phyloP scores from a whole-genome alignment of 352 stramenopile species.

The Phytopythium helicoides region DNA sequence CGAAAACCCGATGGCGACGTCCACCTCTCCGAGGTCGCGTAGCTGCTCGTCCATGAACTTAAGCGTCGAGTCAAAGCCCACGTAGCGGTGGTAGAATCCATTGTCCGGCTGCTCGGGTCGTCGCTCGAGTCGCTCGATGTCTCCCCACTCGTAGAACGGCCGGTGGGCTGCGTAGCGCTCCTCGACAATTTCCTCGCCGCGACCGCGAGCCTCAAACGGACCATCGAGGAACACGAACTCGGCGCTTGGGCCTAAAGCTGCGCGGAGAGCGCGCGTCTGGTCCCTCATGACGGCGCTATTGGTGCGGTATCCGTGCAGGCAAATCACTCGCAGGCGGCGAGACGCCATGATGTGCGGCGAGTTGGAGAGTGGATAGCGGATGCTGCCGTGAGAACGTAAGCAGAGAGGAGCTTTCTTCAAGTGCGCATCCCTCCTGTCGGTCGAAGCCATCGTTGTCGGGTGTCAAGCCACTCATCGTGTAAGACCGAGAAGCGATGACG shows the following conservation, averaged over 20 bases:
- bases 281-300: constrained; percentile 51
- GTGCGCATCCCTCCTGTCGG: constrained; percentile 1
- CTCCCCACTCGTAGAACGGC: constrained; percentile 43
- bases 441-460: neutral
- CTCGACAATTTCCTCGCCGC: constrained; percentile 33
- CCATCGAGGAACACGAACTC: constrained; percentile 54
- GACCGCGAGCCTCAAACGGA: constrained; percentile 25
- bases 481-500: neutral
- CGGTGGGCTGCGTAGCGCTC: constrained; percentile 27
- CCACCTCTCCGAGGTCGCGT: constrained; percentile 37
- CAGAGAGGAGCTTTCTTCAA: constrained; percentile 4
- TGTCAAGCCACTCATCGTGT: neutral
- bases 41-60: constrained; percentile 43
- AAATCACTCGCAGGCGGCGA: constrained; percentile 40
- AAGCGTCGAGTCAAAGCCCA: constrained; percentile 37
- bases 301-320: constrained; percentile 52
- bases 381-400: neutral
- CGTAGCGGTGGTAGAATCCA: constrained; percentile 39
- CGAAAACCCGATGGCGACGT: constrained; percentile 60
- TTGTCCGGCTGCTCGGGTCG: constrained; percentile 15
- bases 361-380: neutral
- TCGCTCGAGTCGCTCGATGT: constrained; percentile 20
- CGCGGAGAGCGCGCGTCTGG: constrained; percentile 35
- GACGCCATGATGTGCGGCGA: neutral
- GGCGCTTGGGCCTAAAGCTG: constrained; percentile 24